Evolutionary conservation across 2,329 filamentous ascomycete species (phyloP), one percentile per base, ranked within the genome.

Genomic region (Scedosporium dehoogii): DNA sequence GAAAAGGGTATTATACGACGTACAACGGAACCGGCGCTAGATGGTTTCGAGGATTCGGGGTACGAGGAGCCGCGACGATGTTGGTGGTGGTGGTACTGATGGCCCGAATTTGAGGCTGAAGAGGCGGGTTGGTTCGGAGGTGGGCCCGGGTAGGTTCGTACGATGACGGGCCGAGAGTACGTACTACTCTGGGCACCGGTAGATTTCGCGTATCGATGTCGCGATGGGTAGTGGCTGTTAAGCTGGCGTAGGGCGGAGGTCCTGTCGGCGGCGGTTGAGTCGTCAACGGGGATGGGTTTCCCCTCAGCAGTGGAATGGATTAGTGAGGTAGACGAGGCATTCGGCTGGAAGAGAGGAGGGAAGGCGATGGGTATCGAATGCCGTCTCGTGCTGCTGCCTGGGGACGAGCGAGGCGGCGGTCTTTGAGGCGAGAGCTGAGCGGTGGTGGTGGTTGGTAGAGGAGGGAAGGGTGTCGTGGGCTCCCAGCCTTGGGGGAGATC

Each of bases 161-260:
- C 85, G 46, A 87, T 81, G 63, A 87, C 83, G n/a, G 85, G 85
- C 65, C 86, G 83, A 3, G 82, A 85, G 68, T 84, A 85, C 46
- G 83, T 86, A 66, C 77, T 83, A 72, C 74, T 84, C 68, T 81
- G 77, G 18, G 83, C 78, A 10, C 81, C 80, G 12, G 80, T 79
- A 25, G 81, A 82, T 70, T 84, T 82, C 64, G 81, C 75, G 75
- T 82, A 84, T 65, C 78, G 80, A 69, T 82, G 82, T 55, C 80
- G 79, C 59, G 80, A 82, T 5, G 83, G 81, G 63, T 82, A 84
- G 67, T 79, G 80, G 68, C 74, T 79, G 71, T 83, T 86, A 64
- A 86, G 75, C 70, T 85, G 81, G 62, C 83, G 81, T 60, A 87
- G 74, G 57, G 84, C 82, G 18, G 81, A 81, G n/a, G 83, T 85